These are phyloP conservation scores for Fagopyrum esculentum DNA, from an alignment of 148 eudicot genomes.

Conservation along the genomic window DNA sequence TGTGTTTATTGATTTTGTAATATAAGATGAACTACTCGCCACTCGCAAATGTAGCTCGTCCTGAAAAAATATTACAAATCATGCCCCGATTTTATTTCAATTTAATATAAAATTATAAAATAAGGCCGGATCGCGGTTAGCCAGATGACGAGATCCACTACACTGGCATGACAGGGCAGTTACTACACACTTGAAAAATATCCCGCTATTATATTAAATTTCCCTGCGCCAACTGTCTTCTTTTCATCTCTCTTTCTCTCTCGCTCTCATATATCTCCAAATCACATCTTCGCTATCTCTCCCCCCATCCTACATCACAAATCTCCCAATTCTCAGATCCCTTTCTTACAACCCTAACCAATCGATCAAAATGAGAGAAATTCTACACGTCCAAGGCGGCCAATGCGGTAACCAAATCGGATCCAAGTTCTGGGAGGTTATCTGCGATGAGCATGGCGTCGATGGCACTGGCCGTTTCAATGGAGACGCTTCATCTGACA, in stretches of 20 bases:
- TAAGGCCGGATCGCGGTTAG: background rate
- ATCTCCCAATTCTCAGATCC: background rate
- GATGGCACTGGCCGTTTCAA: slow-evolving; percentile 6
- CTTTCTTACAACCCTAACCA: slow-evolving; percentile 1
- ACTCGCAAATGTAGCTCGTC: too few relatives aligned
- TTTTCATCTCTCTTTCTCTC: background rate
- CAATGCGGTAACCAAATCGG: slow-evolving; percentile 15
- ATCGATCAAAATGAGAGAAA: slow-evolving; percentile 9
- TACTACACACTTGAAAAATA: slow-evolving; percentile 14
- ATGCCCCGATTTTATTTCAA: too few relatives aligned
- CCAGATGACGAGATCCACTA: background rate
- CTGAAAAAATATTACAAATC: background rate
- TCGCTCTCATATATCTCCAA: background rate
- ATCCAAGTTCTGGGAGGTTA: slow-evolving; percentile 17
- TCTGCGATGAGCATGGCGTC: slow-evolving; percentile 15
- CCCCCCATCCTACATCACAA: background rate
- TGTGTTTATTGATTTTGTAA: too few relatives aligned
- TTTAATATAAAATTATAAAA: too few relatives aligned
- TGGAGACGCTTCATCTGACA: slow-evolving; percentile 9
- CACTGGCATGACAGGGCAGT: slow-evolving; percentile 8
- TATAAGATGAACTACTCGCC: too few relatives aligned
- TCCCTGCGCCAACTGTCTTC: slow-evolving; percentile 13
- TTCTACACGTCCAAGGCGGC: slow-evolving; percentile 12
- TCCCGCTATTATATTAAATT: slow-evolving; percentile 11
- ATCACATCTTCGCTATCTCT: background rate